A percentile compares a stretch with the other conserved stretches of the same genome.
These are phyloP conservation scores for Daldinia loculata DNA, from an alignment of 495 filamentous ascomycete species.

Conservation along the genomic window DNA sequence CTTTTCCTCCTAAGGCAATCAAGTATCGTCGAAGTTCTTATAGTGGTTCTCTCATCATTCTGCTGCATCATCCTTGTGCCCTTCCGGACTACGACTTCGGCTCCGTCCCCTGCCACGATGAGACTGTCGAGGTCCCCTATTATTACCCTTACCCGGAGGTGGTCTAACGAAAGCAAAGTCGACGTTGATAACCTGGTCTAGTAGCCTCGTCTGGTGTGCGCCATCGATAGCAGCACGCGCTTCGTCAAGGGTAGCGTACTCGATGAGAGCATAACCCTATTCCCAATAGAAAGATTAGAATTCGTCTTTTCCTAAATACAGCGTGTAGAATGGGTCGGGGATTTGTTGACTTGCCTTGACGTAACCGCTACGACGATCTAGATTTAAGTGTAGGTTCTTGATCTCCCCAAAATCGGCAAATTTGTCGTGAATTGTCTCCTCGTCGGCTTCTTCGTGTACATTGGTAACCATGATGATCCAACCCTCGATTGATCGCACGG, in stretches of 20 bases:
- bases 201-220: constrained; percentile 79
- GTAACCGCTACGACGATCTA: constrained; percentile 95
- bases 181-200: constrained; percentile 90
- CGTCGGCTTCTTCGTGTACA: constrained; percentile 96
- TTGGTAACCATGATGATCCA: constrained; percentile 98
- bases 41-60: constrained; percentile 31
- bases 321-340: neutral
- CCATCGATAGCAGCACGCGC: constrained; percentile 86
- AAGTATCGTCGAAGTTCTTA: neutral
- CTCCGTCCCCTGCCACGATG: constrained; percentile 58
- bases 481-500: constrained; percentile 97
- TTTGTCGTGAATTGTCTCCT: constrained; percentile 92
- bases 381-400: constrained; percentile 94
- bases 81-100: constrained; percentile 54
- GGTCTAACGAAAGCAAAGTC: constrained; percentile 98
- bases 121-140: constrained; percentile 61
- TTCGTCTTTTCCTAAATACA: neutral
- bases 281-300: neutral
- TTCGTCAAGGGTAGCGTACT: constrained; percentile 88
- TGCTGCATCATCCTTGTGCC: constrained; percentile 42
- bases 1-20: neutral
- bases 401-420: constrained; percentile 98
- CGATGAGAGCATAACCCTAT: constrained; percentile 92
- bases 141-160: constrained; percentile 71
- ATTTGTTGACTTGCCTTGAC: constrained; percentile 76